Conservation (phyloP, 1,284 basidiomycete genomes). For the Phellopilus nigrolimitatus region DNA sequence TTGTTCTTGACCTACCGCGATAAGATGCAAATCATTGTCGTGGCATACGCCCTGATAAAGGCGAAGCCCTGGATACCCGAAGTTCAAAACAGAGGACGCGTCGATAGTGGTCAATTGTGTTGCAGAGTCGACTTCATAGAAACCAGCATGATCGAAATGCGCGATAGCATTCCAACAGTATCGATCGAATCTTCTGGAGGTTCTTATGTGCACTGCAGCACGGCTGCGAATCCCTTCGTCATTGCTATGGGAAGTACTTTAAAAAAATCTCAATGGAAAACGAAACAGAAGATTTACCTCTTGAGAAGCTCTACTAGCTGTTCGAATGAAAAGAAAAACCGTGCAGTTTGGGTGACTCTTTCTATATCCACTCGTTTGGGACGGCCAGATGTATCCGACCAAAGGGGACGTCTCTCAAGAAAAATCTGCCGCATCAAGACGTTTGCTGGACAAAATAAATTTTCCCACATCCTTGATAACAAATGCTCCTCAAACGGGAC, state of each 20-base stretch:
- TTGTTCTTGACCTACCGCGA: neutral
- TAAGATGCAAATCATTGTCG: neutral
- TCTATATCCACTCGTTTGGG: neutral
- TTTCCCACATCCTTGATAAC: neutral
- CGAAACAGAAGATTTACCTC: neutral
- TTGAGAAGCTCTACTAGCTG: neutral
- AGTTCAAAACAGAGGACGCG: neutral
- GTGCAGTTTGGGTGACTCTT: neutral
- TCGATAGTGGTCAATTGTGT: neutral
- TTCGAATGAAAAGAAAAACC: neutral
- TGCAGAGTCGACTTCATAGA: neutral
- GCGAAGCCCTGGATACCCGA: neutral
- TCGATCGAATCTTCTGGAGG: neutral
- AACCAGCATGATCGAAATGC: neutral
- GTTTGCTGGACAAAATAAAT: slow-evolving; percentile 1
- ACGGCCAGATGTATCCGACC: neutral
- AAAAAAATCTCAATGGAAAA: neutral
- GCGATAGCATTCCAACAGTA: neutral
- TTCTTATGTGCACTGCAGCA: neutral
- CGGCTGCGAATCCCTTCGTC: neutral
- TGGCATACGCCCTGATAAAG: neutral
- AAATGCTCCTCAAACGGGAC: neutral
- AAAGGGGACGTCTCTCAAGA: neutral
- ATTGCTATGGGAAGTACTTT: neutral
- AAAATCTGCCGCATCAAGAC: neutral